Evolutionary conservation across 768 basidiomycete genomes (phyloP), one percentile per base, ranked within the genome.

Genomic region (Lactarius pseudohatsudake): DNA sequence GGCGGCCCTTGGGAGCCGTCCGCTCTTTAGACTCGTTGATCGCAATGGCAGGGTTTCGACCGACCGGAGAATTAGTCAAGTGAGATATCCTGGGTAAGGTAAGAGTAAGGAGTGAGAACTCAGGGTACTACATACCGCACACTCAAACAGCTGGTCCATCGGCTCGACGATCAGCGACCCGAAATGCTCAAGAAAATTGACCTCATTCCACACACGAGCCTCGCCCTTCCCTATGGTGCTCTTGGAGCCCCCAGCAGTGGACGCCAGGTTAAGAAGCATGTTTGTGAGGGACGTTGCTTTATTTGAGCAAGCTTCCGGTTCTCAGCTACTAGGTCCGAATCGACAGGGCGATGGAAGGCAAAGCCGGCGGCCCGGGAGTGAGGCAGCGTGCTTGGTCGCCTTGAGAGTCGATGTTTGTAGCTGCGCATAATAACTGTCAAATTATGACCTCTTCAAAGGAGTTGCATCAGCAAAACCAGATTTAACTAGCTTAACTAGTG

Each of bases 301-400:
- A 18, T 81, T 76, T 0, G 91, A 89, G 63, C 91, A 83, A 4
- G 73, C 75, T 72, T 98, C 95, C 41, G 97, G 76, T 50, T 87
- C 84, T 62, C 80, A 2, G 88, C 89, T 62, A 97, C n/a, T n/a
- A n/a, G 81, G 2, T 77, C 79, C 4, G 84, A 76, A 75, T 96
- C 90, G 68, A 98, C 85, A 2, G 95, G 91, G 28, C 92, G 89
- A 77, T 97, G 92, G 76, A 95, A 98, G n/a, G 81, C 77, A 64
- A 98, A 80, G 78, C 98, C 96, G 16, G 79, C 69, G 3, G 94
- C 1, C 1, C 1, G 26, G 89, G 3, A 93, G 79, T 1, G 79
- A 77, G 1, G 84, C 84, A 0, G 90, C 84, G 59, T 81, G 78
- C 61, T 85, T 82, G 3, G 90, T 91, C 9, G 88, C 81, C 55